Conservation (phyloP, 352 stramenopile species). For the Phytophthora gonapodyides region DNA sequence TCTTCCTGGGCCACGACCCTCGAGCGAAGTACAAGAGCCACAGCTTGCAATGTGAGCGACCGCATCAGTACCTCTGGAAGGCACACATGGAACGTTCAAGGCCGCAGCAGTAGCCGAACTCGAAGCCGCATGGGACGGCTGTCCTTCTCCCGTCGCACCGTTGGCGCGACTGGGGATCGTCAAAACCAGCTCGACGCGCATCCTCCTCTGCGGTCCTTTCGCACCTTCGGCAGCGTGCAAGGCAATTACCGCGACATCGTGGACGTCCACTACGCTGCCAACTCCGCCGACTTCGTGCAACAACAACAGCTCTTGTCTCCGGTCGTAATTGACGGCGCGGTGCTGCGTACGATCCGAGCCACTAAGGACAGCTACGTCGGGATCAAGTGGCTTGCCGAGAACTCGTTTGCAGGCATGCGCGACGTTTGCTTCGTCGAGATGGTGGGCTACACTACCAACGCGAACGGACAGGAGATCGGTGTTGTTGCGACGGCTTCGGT, state of each 20-base stretch:
- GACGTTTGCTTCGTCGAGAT: constrained; percentile 60
- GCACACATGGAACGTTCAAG: constrained; percentile 13
- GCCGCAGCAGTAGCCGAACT: constrained; percentile 13
- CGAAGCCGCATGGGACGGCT: constrained; percentile 11
- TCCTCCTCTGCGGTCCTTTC: constrained; percentile 42
- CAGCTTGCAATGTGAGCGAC: constrained; percentile 21
- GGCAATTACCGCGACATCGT: constrained; percentile 58
- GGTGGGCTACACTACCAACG: constrained; percentile 49
- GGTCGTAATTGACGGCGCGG: constrained; percentile 42
- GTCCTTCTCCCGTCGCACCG: constrained; percentile 16
- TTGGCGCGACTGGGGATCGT: constrained; percentile 8
- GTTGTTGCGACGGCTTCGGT: constrained; percentile 48
- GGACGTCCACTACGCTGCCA: constrained; percentile 42
- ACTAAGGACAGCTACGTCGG: constrained; percentile 50
- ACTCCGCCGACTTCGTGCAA: constrained; percentile 43
- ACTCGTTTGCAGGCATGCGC: constrained; percentile 36
- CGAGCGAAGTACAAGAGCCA: constrained; percentile 14
- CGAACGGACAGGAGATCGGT: constrained; percentile 41
- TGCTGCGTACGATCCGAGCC: constrained; percentile 43
- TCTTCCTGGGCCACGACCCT: constrained; percentile 34
- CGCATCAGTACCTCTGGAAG: constrained; percentile 10
- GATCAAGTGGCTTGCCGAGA: constrained; percentile 53
- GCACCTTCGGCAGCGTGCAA: constrained; percentile 54
- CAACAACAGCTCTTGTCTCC: constrained; percentile 55
- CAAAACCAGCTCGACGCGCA: constrained; percentile 18